A percentile compares a stretch with the other conserved stretches of the same genome.
Evolutionary conservation across 2,329 filamentous ascomycete species (phyloP).

Genomic region (Alternaria tenuissima): DNA sequence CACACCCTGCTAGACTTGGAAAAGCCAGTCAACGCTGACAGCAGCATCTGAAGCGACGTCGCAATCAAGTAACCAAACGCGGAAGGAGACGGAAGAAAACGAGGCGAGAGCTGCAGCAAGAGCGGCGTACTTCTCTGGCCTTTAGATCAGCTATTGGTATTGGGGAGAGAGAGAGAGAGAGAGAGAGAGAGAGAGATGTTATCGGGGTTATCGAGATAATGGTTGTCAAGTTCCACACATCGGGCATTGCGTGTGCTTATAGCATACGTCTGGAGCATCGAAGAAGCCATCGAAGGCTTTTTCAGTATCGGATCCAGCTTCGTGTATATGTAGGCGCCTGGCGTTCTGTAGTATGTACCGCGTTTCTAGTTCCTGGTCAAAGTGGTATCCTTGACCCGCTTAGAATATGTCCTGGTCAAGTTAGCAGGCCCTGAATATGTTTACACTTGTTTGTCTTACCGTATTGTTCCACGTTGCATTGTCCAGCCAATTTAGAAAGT

Average conservation of each 20-base stretch:
- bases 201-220: neutral
- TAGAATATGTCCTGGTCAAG: slow-evolving; percentile 23
- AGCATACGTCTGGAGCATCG: neutral
- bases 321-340: neutral
- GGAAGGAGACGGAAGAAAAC: slow-evolving; percentile 8
- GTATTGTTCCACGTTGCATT: slow-evolving; percentile 49
- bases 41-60: slow-evolving; percentile 1
- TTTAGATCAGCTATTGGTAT: neutral
- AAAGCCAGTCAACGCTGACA: neutral
- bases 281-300: neutral
- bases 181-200: neutral
- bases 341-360: neutral
- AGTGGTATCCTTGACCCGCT: neutral
- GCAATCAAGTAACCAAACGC: slow-evolving; percentile 1
- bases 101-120: slow-evolving; percentile 20
- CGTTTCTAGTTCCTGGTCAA: neutral
- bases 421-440: neutral
- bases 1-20: neutral
- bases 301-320: neutral
- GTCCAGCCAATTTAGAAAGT: slow-evolving; percentile 49
- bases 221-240: neutral
- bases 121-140: slow-evolving; percentile 17
- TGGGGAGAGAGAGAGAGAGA: neutral
- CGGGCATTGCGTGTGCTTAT: neutral
- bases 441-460: slow-evolving; percentile 18